Evolutionary conservation across 345 rosid genomes (phyloP), one percentile per base, ranked within the genome.

Genomic region (Eutrema japonicum): DNA sequence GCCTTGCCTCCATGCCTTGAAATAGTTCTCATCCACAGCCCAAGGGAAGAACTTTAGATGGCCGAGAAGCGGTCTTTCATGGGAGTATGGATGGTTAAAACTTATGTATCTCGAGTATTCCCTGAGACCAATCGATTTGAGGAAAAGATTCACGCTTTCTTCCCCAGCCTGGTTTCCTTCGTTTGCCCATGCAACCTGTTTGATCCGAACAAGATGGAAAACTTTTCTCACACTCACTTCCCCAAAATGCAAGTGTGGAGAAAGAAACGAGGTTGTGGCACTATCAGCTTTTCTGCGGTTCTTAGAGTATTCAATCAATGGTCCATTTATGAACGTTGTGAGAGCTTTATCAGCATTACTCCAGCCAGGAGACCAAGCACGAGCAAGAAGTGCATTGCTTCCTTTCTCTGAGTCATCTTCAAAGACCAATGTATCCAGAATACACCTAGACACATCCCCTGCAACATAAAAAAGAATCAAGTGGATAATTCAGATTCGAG

Each of bases 331-430:
- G 76, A 94, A 91, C 40, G 97, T 79, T 11, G 93, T 88, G 78
- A 94, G 81, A 71, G 97, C 93, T 82, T 82, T 94, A 71, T 94
- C 93, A 56, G 91, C 98, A 71, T 80, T 88, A 83, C 89, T 89
- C 98, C 98, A 94, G 3, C 98, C 97, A 1, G 98, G 97, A 54
- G 97, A 86, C 98, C 98, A 94, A 70, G 97, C 98, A 73, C 98
- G 88, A 68, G 98, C 87, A 50, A 91, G 96, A 79, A 94, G 90
- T 8, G 96, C 98, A 80, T 94, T 94, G 82, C 97, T 91, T 84
- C 93, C 98, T 75, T 82, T 94, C 85, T 94, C 98, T 32, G 76
- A 87, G 49, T 91, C 97, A 52, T 94, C 98, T 80, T 94, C 98
- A 74, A 94, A 94, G 30, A 84, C 83, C 82, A 94, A 75, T 33